Evolutionary conservation across 805 yeast species (phyloP).

Genomic region (Kuraishia ogatae): DNA sequence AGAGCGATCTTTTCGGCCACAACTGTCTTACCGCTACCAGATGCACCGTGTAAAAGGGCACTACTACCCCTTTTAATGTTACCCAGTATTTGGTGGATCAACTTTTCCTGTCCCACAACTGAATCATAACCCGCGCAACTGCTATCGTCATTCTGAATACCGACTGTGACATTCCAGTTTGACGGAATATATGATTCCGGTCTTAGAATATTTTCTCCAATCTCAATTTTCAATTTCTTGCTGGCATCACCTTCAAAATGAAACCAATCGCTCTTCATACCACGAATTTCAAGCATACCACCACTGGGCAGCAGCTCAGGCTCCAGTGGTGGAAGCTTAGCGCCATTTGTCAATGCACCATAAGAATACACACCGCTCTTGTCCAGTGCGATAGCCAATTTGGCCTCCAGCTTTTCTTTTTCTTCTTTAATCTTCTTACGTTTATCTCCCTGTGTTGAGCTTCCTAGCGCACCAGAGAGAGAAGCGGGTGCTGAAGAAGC

Average conservation of each 20-base stretch:
- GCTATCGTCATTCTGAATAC: too few species aligned
- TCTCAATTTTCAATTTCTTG: conserved; percentile 24
- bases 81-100: conserved; percentile 29
- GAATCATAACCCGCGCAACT: conserved; percentile 2
- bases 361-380: conserved; percentile 3
- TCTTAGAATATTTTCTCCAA: conserved; percentile 41
- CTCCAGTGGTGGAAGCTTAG: conserved; percentile 43
- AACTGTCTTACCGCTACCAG: conserved; percentile 79
- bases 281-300: conserved; percentile 45
- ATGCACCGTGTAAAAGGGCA: conserved; percentile 56
- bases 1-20: conserved; percentile 34
- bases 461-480: conserved; percentile 15
- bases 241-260: conserved; percentile 14
- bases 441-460: conserved; percentile 11
- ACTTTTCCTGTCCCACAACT: conserved; percentile 51
- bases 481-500: conserved; percentile 28
- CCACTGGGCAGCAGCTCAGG: conserved; percentile 43
- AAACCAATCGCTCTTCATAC: conserved; percentile 37
- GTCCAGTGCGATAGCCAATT: conserved; percentile 11
- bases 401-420: background rate
- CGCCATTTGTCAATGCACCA: conserved; percentile 35
- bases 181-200: conserved; percentile 28
- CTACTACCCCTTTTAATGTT: conserved; percentile 23
- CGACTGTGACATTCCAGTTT: conserved; percentile 5
- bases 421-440: background rate